Percentiles rank a stretch among this genome's conserved stretches.
These are phyloP conservation scores for Stephania cephalantha DNA, from an alignment of 164 flowering plant genomes.

Conservation along the genomic window DNA sequence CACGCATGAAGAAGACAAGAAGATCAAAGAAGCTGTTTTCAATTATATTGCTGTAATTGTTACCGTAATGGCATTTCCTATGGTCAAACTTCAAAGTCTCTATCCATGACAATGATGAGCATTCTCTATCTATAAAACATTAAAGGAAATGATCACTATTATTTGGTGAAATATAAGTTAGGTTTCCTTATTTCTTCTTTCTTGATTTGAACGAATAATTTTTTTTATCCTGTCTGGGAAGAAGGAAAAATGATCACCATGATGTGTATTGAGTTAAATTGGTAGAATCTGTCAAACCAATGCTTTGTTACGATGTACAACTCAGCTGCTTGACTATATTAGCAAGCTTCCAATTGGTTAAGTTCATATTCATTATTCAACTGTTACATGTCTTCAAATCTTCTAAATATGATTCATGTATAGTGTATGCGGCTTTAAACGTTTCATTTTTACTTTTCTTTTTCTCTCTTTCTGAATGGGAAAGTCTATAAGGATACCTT, in stretches of 20 bases:
- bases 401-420: too few relatives aligned
- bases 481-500: too few relatives aligned
- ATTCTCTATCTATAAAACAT: not conserved
- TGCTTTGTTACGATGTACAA: not conserved
- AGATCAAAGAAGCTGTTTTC: slow-evolving; percentile 30
- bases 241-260: too few relatives aligned
- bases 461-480: too few relatives aligned
- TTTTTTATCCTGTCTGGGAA: not conserved
- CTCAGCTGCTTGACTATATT: not conserved
- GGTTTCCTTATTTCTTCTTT: not conserved
- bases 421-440: too few relatives aligned
- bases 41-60: slow-evolving; percentile 24
- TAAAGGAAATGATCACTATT: not conserved
- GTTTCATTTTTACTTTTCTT: too few relatives aligned
- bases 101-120: not conserved
- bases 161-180: not conserved
- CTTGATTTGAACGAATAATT: not conserved
- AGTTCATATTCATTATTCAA: not conserved
- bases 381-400: not conserved
- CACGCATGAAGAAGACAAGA: slow-evolving; percentile 42
- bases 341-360: not conserved
- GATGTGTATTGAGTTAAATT: too few relatives aligned
- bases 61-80: not conserved
- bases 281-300: too few relatives aligned
- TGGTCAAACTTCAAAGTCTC: not conserved